phyloP scores from a whole-genome alignment of 2,329 filamentous ascomycete genomes.

The Hypoxylon sp. region DNA sequence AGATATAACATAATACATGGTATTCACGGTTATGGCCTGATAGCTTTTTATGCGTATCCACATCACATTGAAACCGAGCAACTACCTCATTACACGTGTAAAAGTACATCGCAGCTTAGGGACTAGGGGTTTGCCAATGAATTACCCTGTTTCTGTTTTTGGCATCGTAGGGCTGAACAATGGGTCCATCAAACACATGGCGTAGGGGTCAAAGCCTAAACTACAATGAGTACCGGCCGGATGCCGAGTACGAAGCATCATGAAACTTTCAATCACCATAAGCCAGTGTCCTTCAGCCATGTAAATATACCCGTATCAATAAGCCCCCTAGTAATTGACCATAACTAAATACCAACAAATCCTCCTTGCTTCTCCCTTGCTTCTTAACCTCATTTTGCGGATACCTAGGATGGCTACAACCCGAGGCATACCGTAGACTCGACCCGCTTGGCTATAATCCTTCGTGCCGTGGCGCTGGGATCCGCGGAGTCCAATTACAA shows the following conservation, averaged over 20 bases:
- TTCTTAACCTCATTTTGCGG: neutral
- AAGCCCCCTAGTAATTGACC: neutral
- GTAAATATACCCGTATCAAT: no score
- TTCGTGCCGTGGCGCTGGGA: slow-evolving; percentile 1
- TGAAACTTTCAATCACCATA: no score
- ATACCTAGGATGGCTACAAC: neutral
- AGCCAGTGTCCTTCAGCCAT: no score
- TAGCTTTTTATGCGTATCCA: no score
- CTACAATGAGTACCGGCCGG: no score
- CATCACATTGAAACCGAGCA: no score
- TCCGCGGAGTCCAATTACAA: neutral
- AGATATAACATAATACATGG: no score
- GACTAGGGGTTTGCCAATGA: no score
- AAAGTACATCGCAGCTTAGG: no score
- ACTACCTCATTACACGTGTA: no score
- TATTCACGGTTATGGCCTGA: no score
- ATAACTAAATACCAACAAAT: neutral
- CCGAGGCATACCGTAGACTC: neutral
- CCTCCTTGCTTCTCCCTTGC: neutral
- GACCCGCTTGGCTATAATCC: slow-evolving; percentile 1
- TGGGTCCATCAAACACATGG: neutral
- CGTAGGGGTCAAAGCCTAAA: neutral
- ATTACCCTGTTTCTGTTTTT: neutral
- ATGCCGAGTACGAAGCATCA: neutral
- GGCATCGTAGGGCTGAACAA: slow-evolving; percentile 1